Percentiles rank a stretch among this genome's conserved stretches.
These are phyloP conservation scores for Austroboletus niveus DNA, from an alignment of 1,284 basidiomycete species.

Conservation along the genomic window DNA sequence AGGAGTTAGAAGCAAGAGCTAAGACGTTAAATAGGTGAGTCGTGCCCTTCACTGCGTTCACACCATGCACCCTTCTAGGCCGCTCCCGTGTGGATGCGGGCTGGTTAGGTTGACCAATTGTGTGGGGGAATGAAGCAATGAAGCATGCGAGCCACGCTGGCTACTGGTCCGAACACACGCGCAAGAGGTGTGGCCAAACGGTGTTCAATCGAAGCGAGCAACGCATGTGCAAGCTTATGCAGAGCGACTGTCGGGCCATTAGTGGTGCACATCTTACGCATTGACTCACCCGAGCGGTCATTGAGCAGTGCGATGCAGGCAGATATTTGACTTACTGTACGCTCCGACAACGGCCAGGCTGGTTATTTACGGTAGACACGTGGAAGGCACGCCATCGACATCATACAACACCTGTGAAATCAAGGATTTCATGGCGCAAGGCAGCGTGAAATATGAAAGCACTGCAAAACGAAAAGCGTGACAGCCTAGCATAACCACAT, in stretches of 20 bases:
- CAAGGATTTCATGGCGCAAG: conserved; percentile 17
- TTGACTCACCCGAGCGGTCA: conserved; percentile 13
- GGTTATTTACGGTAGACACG: conserved; percentile 19
- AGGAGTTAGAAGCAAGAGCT: conserved; percentile 40
- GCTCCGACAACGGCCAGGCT: background rate
- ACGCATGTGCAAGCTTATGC: conserved; percentile 4
- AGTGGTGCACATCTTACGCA: conserved; percentile 11
- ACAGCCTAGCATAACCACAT: conserved; percentile 23
- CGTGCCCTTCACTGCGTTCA: conserved; percentile 32
- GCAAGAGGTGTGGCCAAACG: conserved; percentile 21
- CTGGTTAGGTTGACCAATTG: conserved; percentile 29
- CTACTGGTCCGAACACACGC: conserved; percentile 27
- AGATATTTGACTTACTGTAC: conserved; percentile 3
- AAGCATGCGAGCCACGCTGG: conserved; percentile 28
- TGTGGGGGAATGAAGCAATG: conserved; percentile 18
- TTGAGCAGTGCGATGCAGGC: conserved; percentile 11
- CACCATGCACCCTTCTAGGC: conserved; percentile 23
- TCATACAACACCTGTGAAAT: conserved; percentile 24
- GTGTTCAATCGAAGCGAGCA: conserved; percentile 15
- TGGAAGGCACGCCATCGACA: conserved; percentile 21
- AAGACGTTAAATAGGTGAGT: conserved; percentile 23
- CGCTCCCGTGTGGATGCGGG: conserved; percentile 30
- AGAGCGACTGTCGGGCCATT: conserved; percentile 8
- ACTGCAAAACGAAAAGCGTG: conserved; percentile 27
- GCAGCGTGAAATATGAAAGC: conserved; percentile 33